Conservation (phyloP, 345 rosid species). For the Erysimum cheiranthoides region DNA sequence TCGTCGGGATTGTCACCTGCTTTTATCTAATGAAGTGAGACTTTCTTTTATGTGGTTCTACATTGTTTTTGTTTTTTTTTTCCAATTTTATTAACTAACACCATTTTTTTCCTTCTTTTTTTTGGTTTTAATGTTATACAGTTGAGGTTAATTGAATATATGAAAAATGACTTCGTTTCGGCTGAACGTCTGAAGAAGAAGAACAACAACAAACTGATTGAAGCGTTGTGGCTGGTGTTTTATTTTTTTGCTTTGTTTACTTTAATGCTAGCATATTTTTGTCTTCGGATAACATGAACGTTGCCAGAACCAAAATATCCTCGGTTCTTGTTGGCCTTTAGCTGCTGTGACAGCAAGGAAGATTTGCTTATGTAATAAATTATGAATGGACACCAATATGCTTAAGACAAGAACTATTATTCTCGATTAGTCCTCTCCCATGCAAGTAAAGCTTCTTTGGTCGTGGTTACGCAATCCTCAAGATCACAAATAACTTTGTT, state of each 20-base stretch:
- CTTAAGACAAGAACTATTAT: too few relatives aligned
- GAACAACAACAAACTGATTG: background rate
- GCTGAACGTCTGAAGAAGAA: background rate
- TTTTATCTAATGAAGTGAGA: background rate
- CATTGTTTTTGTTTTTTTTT: background rate
- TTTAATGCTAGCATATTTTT: background rate
- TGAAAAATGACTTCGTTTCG: background rate
- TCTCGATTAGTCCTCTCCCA: too few relatives aligned
- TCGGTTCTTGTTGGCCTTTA: background rate
- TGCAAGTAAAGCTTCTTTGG: too few relatives aligned
- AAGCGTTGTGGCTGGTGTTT: background rate
- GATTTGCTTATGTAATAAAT: too few relatives aligned
- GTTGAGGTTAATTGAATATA: background rate
- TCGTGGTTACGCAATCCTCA: too few relatives aligned
- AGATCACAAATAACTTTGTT: too few relatives aligned
- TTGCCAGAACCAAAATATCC: background rate
- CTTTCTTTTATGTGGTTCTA: background rate
- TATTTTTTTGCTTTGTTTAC: too few relatives aligned
- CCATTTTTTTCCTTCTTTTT: background rate
- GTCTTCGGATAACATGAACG: too few relatives aligned
- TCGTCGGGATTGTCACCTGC: background rate
- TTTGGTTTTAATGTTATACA: background rate
- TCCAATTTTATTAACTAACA: background rate
- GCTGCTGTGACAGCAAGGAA: background rate
- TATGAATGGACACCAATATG: too few relatives aligned